phyloP scores from a whole-genome alignment of 257 asterid genomes.

The Lycium barbarum region DNA sequence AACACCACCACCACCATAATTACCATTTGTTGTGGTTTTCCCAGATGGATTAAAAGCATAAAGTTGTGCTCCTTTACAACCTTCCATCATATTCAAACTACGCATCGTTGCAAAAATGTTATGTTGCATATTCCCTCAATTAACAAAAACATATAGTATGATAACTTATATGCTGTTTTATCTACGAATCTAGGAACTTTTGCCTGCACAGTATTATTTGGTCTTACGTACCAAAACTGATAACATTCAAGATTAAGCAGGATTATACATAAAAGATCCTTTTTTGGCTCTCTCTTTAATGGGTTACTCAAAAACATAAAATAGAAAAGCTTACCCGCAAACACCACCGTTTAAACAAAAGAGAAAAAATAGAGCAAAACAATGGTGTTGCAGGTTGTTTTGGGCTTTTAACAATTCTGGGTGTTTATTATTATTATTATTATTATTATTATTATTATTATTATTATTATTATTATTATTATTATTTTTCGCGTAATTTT shows the following conservation, averaged over 20 bases:
- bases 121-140: conserved; percentile 75
- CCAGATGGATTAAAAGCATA: conserved; percentile 56
- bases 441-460: conserved; percentile 4
- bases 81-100: conserved; percentile 82
- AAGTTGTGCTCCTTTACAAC: conserved; percentile 70
- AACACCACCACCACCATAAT: conserved; percentile 52
- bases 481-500: background rate
- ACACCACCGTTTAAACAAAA: conserved; percentile 57
- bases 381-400: conserved; percentile 51
- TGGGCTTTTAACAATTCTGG: conserved; percentile 5
- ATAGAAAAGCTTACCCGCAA: conserved; percentile 53
- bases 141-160: background rate
- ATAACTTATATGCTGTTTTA: no score
- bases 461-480: background rate
- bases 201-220: no score
- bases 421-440: background rate
- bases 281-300: background rate
- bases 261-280: background rate
- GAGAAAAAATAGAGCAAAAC: background rate
- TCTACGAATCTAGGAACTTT: no score
- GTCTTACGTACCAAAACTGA: no score
- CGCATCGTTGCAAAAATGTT: conserved; percentile 78
- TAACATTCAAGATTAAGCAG: background rate
- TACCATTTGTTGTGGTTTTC: conserved; percentile 35
- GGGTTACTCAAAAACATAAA: background rate